Evolutionary conservation across 768 basidiomycete species (phyloP).

Genomic region (Cyclocybe cylindracea): DNA sequence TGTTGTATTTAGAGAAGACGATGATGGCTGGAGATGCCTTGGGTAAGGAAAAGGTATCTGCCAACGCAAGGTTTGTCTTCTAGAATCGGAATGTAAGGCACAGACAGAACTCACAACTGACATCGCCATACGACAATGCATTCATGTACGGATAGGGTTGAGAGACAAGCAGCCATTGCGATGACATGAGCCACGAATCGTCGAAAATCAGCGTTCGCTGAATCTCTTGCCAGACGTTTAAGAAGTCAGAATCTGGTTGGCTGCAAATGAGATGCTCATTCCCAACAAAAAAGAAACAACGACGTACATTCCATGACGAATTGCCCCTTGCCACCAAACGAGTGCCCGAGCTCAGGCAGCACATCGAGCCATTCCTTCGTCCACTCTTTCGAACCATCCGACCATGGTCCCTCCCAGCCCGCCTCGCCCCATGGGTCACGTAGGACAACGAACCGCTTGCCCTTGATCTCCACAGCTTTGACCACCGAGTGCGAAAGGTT

Average conservation of each 20-base stretch:
- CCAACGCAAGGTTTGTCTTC: background rate
- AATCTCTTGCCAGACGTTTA: constrained; percentile 46
- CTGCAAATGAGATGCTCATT: background rate
- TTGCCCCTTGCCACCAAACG: constrained; percentile 52
- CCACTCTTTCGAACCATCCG: constrained; percentile 61
- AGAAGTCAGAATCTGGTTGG: constrained; percentile 45
- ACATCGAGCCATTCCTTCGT: constrained; percentile 48
- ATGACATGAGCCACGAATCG: constrained; percentile 49
- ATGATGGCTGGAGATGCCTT: constrained; percentile 40
- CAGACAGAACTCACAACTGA: constrained; percentile 38
- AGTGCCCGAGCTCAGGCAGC: constrained; percentile 42
- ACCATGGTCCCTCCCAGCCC: constrained; percentile 56
- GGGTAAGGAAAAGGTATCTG: constrained; percentile 46
- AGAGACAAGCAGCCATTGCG: constrained; percentile 49
- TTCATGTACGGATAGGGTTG: constrained; percentile 27
- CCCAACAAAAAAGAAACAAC: background rate
- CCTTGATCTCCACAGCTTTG: constrained; percentile 44
- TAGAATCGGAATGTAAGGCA: background rate
- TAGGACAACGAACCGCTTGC: constrained; percentile 51
- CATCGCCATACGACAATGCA: constrained; percentile 46
- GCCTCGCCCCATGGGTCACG: constrained; percentile 54
- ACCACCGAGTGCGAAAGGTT: constrained; percentile 54
- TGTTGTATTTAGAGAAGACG: constrained; percentile 47
- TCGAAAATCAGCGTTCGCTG: constrained; percentile 53
- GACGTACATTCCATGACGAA: constrained; percentile 53